phyloP scores from a whole-genome alignment of 306 rosid genomes.

The Carpinus fangiana region DNA sequence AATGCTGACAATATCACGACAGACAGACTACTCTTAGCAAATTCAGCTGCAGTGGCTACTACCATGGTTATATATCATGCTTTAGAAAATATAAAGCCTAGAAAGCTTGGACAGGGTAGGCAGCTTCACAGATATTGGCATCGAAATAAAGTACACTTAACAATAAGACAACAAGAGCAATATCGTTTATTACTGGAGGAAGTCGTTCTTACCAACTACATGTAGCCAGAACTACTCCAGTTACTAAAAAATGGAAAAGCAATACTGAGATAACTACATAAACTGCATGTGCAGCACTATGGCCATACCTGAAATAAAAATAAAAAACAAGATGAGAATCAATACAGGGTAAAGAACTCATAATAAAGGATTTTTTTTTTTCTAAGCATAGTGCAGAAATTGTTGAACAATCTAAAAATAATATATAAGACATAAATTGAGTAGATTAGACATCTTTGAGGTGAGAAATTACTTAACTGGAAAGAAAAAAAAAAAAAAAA shows the following conservation, averaged over 20 bases:
- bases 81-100: neutral
- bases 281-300: constrained; percentile 82
- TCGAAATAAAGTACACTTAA: constrained; percentile 3
- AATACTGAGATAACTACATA: constrained; percentile 83
- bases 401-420: neutral
- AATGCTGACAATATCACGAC: neutral
- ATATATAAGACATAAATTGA: neutral
- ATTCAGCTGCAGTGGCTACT: neutral
- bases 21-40: neutral
- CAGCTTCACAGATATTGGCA: constrained; percentile 1
- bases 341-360: constrained; percentile 1
- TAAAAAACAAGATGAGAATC: constrained; percentile 10
- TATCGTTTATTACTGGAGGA: constrained; percentile 14
- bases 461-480: neutral
- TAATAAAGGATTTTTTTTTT: neutral
- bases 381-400: too few relatives aligned
- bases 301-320: constrained; percentile 83
- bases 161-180: constrained; percentile 6
- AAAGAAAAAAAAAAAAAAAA: constrained; percentile 1
- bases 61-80: neutral
- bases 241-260: constrained; percentile 77
- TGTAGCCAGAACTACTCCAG: constrained; percentile 83
- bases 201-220: constrained; percentile 76
- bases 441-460: neutral
- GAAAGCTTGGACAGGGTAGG: neutral